Conservation (phyloP, 2,329 filamentous ascomycete species). For the Coniella vitis region DNA sequence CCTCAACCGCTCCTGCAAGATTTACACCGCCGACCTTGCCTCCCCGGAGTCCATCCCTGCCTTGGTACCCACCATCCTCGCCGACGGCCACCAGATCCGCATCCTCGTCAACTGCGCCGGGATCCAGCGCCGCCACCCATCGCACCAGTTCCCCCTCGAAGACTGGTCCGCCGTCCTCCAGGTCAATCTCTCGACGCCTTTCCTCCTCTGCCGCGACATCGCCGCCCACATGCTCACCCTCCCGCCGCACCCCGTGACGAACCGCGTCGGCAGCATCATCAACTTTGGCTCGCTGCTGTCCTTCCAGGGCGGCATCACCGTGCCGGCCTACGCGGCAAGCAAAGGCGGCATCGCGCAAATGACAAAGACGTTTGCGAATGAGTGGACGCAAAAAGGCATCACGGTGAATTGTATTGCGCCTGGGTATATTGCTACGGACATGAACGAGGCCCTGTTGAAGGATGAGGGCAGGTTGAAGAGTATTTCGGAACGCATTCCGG, state of each 20-base stretch:
- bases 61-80: constrained; percentile 54
- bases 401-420: constrained; percentile 86
- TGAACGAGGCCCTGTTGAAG: constrained; percentile 78
- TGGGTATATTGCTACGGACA: constrained; percentile 88
- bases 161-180: constrained; percentile 80
- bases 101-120: constrained; percentile 84
- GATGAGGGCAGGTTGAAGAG: constrained; percentile 62
- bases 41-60: constrained; percentile 51
- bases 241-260: constrained; percentile 36
- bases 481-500: constrained; percentile 76
- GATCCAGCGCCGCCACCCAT: constrained; percentile 73
- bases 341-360: constrained; percentile 83
- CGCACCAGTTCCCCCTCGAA: constrained; percentile 65
- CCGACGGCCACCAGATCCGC: constrained; percentile 58
- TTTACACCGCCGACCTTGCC: constrained; percentile 66
- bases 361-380: constrained; percentile 79
- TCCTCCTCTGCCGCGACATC: constrained; percentile 69
- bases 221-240: constrained; percentile 71
- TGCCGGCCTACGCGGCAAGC: constrained; percentile 79
- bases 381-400: constrained; percentile 75
- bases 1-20: constrained; percentile 57
- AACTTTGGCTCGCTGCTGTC: constrained; percentile 77
- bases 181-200: constrained; percentile 79
- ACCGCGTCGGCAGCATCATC: constrained; percentile 65
- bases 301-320: constrained; percentile 82